phyloP scores from a whole-genome alignment of 2,329 filamentous ascomycete genomes.

The Penicillium sp. region DNA sequence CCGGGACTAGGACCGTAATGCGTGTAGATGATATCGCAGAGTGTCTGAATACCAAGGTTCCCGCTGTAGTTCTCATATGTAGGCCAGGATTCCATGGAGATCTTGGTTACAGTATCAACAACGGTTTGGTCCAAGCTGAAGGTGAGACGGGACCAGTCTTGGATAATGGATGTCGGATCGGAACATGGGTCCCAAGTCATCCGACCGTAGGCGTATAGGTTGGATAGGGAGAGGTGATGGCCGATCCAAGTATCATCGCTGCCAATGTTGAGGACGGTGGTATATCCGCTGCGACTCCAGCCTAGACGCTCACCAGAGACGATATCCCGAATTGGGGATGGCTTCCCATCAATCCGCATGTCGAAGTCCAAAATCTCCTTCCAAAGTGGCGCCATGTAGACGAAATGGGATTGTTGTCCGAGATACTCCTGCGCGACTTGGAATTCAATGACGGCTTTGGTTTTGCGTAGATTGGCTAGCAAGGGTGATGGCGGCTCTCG shows the following conservation, averaged over 20 bases:
- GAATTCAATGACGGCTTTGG: constrained; percentile 61
- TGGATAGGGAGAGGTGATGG: constrained; percentile 68
- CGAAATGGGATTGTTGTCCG: constrained; percentile 68
- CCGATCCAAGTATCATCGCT: constrained; percentile 68
- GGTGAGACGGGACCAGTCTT: constrained; percentile 69
- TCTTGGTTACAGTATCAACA: constrained; percentile 59
- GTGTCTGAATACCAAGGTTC: constrained; percentile 68
- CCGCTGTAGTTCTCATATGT: constrained; percentile 71
- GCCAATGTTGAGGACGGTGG: constrained; percentile 68
- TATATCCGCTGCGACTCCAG: constrained; percentile 60
- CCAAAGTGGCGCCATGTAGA: constrained; percentile 70
- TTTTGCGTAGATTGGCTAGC: constrained; percentile 55
- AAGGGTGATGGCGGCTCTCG: constrained; percentile 67
- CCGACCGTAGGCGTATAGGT: constrained; percentile 68
- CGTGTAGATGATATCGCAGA: constrained; percentile 66
- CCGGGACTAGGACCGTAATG: constrained; percentile 69
- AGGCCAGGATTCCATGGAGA: constrained; percentile 70
- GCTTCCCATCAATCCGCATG: constrained; percentile 58
- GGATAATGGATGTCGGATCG: constrained; percentile 53
- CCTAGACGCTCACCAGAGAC: constrained; percentile 61
- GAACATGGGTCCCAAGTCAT: constrained; percentile 64
- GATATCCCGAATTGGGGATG: constrained; percentile 61
- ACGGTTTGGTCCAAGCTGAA: constrained; percentile 59
- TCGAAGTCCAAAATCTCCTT: constrained; percentile 68
- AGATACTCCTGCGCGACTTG: constrained; percentile 70